Evolutionary conservation across 495 filamentous ascomycete genomes (phyloP).

Genomic region (Xanthoparmelia taractica): DNA sequence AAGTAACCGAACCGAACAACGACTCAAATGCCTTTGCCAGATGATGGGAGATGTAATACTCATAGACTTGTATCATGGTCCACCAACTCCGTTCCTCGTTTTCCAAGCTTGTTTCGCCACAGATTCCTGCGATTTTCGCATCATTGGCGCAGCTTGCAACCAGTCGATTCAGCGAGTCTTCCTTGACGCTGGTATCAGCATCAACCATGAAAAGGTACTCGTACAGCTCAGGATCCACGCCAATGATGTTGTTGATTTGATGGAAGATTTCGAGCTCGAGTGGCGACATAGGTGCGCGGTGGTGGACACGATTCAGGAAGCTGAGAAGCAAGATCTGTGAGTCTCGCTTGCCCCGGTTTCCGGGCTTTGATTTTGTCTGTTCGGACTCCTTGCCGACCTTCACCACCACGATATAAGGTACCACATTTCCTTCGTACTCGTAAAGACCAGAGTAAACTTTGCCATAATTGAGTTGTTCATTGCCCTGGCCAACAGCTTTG

Average conservation of each 20-base stretch:
- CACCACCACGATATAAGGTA: slow-evolving; percentile 91
- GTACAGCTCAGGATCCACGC: slow-evolving; percentile 93
- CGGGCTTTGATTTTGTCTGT: slow-evolving; percentile 82
- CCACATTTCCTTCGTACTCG: slow-evolving; percentile 94
- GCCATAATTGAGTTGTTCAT: slow-evolving; percentile 92
- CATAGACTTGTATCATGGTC: slow-evolving; percentile 99
- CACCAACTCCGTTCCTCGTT: slow-evolving; percentile 93
- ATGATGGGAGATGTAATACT: slow-evolving; percentile 99
- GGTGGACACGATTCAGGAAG: slow-evolving; percentile 96
- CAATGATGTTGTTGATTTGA: slow-evolving; percentile 98
- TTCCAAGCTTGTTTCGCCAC: slow-evolving; percentile 91
- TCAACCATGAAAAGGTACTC: slow-evolving; percentile 98
- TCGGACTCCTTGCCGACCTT: slow-evolving; percentile 97
- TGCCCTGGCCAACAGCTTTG: slow-evolving; percentile 81
- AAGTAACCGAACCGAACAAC: slow-evolving; percentile 97
- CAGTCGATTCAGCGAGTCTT: slow-evolving; percentile 85
- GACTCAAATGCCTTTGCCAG: slow-evolving; percentile 95
- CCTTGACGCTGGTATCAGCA: slow-evolving; percentile 89
- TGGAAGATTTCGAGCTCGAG: slow-evolving; percentile 97
- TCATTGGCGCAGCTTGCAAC: slow-evolving; percentile 92
- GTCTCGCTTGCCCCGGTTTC: slow-evolving; percentile 97
- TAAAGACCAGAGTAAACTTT: slow-evolving; percentile 98
- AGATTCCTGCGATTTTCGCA: slow-evolving; percentile 93
- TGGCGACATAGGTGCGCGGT: slow-evolving; percentile 86
- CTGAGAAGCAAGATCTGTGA: slow-evolving; percentile 72